Evolutionary conservation across 495 filamentous ascomycete species (phyloP), one percentile per base, ranked within the genome.

Genomic region (Gamarada debralockiae): DNA sequence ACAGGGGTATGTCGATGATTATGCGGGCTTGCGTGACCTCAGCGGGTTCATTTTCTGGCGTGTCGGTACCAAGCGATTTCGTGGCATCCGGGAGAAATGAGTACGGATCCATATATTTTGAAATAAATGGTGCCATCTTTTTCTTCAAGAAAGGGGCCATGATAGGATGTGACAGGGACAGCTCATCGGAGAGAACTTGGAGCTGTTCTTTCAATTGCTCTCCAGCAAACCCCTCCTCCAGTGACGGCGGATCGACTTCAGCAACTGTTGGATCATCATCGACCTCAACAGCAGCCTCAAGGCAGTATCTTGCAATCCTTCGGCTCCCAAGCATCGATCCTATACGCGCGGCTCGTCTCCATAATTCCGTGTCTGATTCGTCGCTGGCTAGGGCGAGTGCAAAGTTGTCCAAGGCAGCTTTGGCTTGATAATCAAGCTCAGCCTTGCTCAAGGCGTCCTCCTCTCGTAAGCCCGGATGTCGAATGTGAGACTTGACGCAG

Each of bases 311-410:
- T 31, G 79, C 83, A 24, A 96, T 76, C 6, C 92, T 79, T 29
- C 78, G 70, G 55, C 91, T 96, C 29, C 83, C 80, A 13, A 97
- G 68, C 50, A 89, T 80, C 24, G 82, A 77, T 9, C 83, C 86
- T 17, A 98, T 76, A 24, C 88, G 82, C 6, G 93, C 86, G 21
- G 89, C 80, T 50, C 88, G 82, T 54, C 93, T 77, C 93, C 93
- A 98, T n/a, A 97, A 75, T 58, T 96, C 92, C 25, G 93, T 75
- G 66, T 98, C 95, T 2, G 90, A 87, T 34, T 95, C 89, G 64
- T 98, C 93, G 37, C 87, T 85, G 56, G 92, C 90, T 21, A 97
- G 73, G 1, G 93, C 90, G 15, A 86, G 75, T 17, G 81, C 65
- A 54, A 93, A 93, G 25, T 81, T 77, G 36, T 75, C 65, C 4